phyloP scores from a whole-genome alignment of 805 yeast species.

The Starmerella khaoyaiensis region DNA sequence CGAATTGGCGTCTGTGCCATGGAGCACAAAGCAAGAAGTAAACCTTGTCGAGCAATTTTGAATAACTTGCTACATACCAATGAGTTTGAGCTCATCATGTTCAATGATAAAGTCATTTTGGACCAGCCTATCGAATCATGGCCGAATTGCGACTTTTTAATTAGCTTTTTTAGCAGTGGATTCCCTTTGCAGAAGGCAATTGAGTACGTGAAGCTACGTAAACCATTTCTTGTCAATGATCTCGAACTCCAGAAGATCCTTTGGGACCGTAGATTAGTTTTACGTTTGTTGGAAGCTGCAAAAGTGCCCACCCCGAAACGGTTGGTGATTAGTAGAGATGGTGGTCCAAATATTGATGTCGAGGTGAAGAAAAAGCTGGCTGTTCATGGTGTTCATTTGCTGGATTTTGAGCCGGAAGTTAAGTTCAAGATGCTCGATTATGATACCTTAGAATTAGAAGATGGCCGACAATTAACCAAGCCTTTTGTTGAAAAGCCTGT shows the following conservation, averaged over 20 bases:
- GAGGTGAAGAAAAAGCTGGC: slow-evolving; percentile 48
- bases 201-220: slow-evolving; percentile 71
- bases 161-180: slow-evolving; percentile 88
- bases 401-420: slow-evolving; percentile 43
- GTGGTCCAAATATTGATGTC: slow-evolving; percentile 79
- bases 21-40: slow-evolving; percentile 92
- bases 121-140: slow-evolving; percentile 91
- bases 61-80: slow-evolving; percentile 81
- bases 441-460: slow-evolving; percentile 74
- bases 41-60: slow-evolving; percentile 86
- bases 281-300: slow-evolving; percentile 62
- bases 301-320: slow-evolving; percentile 85
- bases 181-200: slow-evolving; percentile 95
- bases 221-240: slow-evolving; percentile 84
- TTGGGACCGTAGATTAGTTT: slow-evolving; percentile 94
- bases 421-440: slow-evolving; percentile 74
- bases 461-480: slow-evolving; percentile 43
- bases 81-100: slow-evolving; percentile 90
- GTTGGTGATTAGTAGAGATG: slow-evolving; percentile 84
- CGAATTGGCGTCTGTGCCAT: slow-evolving; percentile 97
- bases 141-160: slow-evolving; percentile 96
- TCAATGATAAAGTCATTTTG: slow-evolving; percentile 91
- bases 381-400: slow-evolving; percentile 45
- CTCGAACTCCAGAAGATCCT: slow-evolving; percentile 78
- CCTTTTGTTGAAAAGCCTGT: slow-evolving; percentile 98